Evolutionary conservation across 805 yeast genomes (phyloP).

Genomic region (Cyberlindnera euphorbiiphila): DNA sequence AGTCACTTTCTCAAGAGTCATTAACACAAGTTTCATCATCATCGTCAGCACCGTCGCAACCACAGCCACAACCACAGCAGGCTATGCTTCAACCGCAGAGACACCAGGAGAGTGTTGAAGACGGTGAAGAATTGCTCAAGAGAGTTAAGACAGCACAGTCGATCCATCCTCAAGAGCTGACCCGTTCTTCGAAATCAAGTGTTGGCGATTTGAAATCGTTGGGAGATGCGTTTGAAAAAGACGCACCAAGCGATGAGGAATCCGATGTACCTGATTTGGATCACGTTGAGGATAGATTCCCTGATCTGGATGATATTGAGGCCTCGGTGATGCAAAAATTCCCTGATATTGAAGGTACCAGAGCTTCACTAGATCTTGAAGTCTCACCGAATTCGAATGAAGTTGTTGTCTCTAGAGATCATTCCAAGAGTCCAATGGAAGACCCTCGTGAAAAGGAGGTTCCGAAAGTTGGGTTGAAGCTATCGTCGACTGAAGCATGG

Average conservation of each 20-base stretch:
- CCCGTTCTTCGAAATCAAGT: constrained; percentile 27
- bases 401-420: background rate
- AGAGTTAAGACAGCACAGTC: constrained; percentile 4
- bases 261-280: constrained; percentile 35
- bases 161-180: constrained; percentile 19
- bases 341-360: constrained; percentile 10
- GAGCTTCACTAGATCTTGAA: no score
- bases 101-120: constrained; percentile 1
- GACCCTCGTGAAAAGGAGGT: constrained; percentile 2
- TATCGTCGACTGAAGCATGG: constrained; percentile 26
- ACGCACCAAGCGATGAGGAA: constrained; percentile 6
- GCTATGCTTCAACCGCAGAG: background rate
- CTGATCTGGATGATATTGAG: constrained; percentile 39
- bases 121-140: background rate
- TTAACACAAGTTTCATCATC: constrained; percentile 1
- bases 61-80: background rate
- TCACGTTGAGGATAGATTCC: constrained; percentile 49
- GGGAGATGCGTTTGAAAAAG: constrained; percentile 1
- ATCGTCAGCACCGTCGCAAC: constrained; percentile 3
- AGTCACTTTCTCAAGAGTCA: no score
- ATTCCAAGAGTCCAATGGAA: constrained; percentile 1
- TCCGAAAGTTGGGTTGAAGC: constrained; percentile 14
- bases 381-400: background rate
- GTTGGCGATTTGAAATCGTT: constrained; percentile 20
- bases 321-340: constrained; percentile 12